Conservation (phyloP, 495 filamentous ascomycete genomes). For the Cercophora samala region DNA sequence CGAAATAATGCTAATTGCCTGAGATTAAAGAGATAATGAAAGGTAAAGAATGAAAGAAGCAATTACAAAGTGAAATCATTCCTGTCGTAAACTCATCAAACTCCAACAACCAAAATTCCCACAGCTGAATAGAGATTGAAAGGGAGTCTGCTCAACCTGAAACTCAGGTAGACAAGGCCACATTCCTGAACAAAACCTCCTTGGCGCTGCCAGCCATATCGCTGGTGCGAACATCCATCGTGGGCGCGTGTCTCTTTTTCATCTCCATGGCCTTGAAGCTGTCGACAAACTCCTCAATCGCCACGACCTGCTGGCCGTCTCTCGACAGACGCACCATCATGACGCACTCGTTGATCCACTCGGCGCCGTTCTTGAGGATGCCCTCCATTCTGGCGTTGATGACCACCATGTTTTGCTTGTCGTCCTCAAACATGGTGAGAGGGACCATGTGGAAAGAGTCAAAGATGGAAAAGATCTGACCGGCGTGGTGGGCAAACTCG, state of each 20-base stretch:
- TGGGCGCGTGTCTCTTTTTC: slow-evolving; percentile 32
- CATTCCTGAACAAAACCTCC: slow-evolving; percentile 16
- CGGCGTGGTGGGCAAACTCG: slow-evolving; percentile 35
- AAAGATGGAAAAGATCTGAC: slow-evolving; percentile 39
- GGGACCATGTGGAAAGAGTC: slow-evolving; percentile 39
- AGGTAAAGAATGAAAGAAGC: not conserved
- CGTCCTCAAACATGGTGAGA: slow-evolving; percentile 35
- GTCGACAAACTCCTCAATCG: slow-evolving; percentile 42
- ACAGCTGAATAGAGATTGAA: not conserved
- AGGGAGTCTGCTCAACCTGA: slow-evolving; percentile 10
- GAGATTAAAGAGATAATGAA: not conserved
- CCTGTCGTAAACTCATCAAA: not conserved
- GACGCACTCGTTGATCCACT: slow-evolving; percentile 43
- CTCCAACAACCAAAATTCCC: not conserved
- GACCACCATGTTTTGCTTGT: slow-evolving; percentile 26
- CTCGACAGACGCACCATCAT: slow-evolving; percentile 35
- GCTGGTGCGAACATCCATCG: slow-evolving; percentile 24
- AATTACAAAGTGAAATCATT: not conserved
- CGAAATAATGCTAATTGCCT: not conserved
- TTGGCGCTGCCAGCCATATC: not conserved
- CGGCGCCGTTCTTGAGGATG: slow-evolving; percentile 21
- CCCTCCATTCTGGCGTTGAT: slow-evolving; percentile 39
- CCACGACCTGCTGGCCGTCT: slow-evolving; percentile 30
- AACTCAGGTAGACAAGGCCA: slow-evolving; percentile 24
- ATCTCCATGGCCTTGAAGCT: slow-evolving; percentile 41